Percentiles rank a stretch among this genome's conserved stretches.
phyloP scores from a whole-genome alignment of 164 flowering plant species.

The grape (Vitis vinifera) region DNA sequence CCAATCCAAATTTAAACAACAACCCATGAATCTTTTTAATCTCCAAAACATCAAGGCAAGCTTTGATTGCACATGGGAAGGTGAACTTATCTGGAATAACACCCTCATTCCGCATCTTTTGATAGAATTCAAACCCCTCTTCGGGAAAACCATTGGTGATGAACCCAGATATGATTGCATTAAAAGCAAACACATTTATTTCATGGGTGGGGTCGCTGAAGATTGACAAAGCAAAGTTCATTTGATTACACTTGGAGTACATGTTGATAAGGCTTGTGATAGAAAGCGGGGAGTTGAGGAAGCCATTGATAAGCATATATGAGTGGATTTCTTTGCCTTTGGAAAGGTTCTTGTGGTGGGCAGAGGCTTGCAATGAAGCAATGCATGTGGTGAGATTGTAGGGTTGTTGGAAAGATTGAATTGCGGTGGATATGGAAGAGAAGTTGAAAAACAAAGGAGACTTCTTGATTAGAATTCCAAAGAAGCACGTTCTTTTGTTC shows the following conservation, averaged over 20 bases:
- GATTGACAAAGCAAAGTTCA: slow-evolving; percentile 39
- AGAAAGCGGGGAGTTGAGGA: slow-evolving; percentile 40
- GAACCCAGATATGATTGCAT: slow-evolving; percentile 62
- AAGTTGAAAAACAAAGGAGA: too few relatives aligned
- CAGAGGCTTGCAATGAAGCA: slow-evolving; percentile 54
- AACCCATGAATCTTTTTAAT: slow-evolving; percentile 51
- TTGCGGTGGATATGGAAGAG: too few relatives aligned
- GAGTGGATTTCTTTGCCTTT: slow-evolving; percentile 56
- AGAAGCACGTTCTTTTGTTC: too few relatives aligned
- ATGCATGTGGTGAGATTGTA: slow-evolving; percentile 30
- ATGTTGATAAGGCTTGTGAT: slow-evolving; percentile 74
- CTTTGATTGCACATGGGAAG: slow-evolving; percentile 62
- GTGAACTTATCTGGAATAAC: slow-evolving; percentile 62
- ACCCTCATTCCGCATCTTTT: slow-evolving; percentile 35
- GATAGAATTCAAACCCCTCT: slow-evolving; percentile 38
- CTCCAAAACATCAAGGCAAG: slow-evolving; percentile 37
- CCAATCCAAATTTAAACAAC: slow-evolving; percentile 38
- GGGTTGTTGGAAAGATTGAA: not conserved
- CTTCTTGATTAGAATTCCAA: too few relatives aligned
- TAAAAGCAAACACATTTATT: slow-evolving; percentile 54
- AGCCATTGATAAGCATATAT: slow-evolving; percentile 40
- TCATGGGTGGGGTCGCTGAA: slow-evolving; percentile 24
- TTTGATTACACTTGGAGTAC: slow-evolving; percentile 65
- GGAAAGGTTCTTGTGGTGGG: slow-evolving; percentile 34
- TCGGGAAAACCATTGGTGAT: slow-evolving; percentile 33